phyloP scores from a whole-genome alignment of 2,329 filamentous ascomycete genomes.

The Diaporthe citri region DNA sequence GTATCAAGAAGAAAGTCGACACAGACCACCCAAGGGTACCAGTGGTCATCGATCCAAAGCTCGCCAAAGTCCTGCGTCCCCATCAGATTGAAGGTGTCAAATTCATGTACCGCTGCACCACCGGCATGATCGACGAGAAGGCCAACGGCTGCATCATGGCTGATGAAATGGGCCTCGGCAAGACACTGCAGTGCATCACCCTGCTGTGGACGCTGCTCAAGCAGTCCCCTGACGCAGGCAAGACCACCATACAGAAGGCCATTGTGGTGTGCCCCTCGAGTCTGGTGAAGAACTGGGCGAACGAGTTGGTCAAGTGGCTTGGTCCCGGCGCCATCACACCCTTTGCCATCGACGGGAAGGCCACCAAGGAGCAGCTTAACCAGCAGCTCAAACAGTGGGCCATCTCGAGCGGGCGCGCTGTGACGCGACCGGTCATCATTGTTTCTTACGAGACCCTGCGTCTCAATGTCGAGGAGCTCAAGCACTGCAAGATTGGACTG shows the following conservation, averaged over 20 bases:
- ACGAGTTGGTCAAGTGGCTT: slow-evolving; percentile 96
- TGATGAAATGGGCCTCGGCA: slow-evolving; percentile 98
- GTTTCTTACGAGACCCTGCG: slow-evolving; percentile 97
- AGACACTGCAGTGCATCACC: slow-evolving; percentile 96
- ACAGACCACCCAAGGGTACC: slow-evolving; percentile 89
- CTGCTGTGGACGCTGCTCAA: slow-evolving; percentile 97
- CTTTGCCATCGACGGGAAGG: slow-evolving; percentile 97
- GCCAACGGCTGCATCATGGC: slow-evolving; percentile 99
- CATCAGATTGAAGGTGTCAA: slow-evolving; percentile 99
- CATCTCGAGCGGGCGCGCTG: slow-evolving; percentile 87
- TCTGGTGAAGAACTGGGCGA: slow-evolving; percentile 97
- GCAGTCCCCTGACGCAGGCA: slow-evolving; percentile 95
- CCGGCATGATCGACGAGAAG: slow-evolving; percentile 92
- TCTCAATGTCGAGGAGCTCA: slow-evolving; percentile 90
- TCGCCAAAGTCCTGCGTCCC: slow-evolving; percentile 90
- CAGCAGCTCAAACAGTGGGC: slow-evolving; percentile 95
- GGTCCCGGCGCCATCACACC: slow-evolving; percentile 90
- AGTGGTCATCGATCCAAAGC: slow-evolving; percentile 92
- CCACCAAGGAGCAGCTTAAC: slow-evolving; percentile 91
- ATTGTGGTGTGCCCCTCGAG: slow-evolving; percentile 97
- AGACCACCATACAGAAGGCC: slow-evolving; percentile 92
- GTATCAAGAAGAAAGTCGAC: slow-evolving; percentile 90
- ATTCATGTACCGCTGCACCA: slow-evolving; percentile 95
- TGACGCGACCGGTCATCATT: slow-evolving; percentile 94
- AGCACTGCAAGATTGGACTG: slow-evolving; percentile 89